Base-by-base conservation (phyloP, 2,329 filamentous ascomycete genomes). In the Fusarium keratoplasticum region DNA sequence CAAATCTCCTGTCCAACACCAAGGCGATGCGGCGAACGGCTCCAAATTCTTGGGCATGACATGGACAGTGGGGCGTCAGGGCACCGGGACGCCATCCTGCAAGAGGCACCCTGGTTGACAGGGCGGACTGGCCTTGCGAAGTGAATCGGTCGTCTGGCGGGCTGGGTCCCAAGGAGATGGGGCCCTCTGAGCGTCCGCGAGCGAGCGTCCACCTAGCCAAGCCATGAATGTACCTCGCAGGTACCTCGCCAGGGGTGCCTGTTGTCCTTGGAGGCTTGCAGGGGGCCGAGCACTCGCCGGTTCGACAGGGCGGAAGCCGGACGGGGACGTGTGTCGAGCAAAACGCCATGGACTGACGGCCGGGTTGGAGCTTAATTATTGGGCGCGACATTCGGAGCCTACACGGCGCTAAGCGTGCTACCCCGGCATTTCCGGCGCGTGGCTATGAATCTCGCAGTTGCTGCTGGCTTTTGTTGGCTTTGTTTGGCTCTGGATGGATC, bases 301-400 rank as follows among this genome's bases (percentile, higher is more conserved):
- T 59, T 64, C 54, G 59, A 65, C 67, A 66, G 60, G 67, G 72
- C 70, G 64, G 63, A 42, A 60, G 52, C 52, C 40, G 62, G 74
- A 75, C 73, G 76, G 76, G 76, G 76, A 74, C 61, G 76, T 78
- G 76, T 74, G 61, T 57, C 59, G 70, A 77, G 73, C 66, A 73
- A 77, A 70, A 70, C 67, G 75, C 75, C 66, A 77, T 78, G 70
- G 70, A 78, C 77, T 77, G 74, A 78, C 70, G 72, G 65, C 72
- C 70, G 70, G 77, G 74, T 76, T 78, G 40, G 76, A 78, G 77
- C 77, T 78, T 78, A 78, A 78, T 78, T 78, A 76, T 76, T 77
- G 76, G 76, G 75, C 65, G 75, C 72, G 65, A 67, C 64, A 67
- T 58, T 61, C 65, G 64, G 64, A 72, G 60, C 66, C 71, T 64